Evolutionary conservation across 495 filamentous ascomycete species (phyloP).

Genomic region (Penicillium odoratum): DNA sequence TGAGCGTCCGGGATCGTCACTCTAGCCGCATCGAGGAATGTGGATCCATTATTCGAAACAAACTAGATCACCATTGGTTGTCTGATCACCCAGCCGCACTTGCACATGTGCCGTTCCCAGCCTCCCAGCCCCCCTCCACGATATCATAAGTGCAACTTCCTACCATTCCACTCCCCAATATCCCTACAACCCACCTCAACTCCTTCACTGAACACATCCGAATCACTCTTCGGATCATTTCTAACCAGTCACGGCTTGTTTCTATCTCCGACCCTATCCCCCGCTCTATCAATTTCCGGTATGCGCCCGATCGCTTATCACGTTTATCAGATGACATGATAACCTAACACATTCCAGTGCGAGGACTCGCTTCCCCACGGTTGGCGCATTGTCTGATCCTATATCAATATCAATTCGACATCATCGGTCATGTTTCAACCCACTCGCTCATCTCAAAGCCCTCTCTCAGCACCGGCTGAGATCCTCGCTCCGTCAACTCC

Average conservation of each 20-base stretch:
- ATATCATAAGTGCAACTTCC: conserved; percentile 33
- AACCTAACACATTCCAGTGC: conserved; percentile 23
- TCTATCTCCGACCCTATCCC: conserved; percentile 30
- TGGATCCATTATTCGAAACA: conserved; percentile 8
- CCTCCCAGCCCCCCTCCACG: conserved; percentile 44
- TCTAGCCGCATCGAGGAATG: conserved; percentile 32
- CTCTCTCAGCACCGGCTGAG: conserved; percentile 43
- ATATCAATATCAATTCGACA: conserved; percentile 8
- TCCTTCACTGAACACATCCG: background rate
- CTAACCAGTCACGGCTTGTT: background rate
- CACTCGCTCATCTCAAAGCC: conserved; percentile 32
- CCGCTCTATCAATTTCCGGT: conserved; percentile 30
- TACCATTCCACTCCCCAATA: conserved; percentile 21
- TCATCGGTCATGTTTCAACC: conserved; percentile 41
- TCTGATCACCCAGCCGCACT: conserved; percentile 20
- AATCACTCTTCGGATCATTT: background rate
- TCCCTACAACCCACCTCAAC: conserved; percentile 4
- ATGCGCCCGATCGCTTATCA: conserved; percentile 29
- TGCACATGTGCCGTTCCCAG: conserved; percentile 36
- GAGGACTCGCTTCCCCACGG: conserved; percentile 25
- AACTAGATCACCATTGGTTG: conserved; percentile 14
- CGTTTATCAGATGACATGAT: conserved; percentile 15
- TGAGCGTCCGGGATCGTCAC: conserved; percentile 32
- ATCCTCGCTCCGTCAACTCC: conserved; percentile 41
- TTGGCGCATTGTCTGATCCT: conserved; percentile 17